Evolutionary conservation across 2,329 filamentous ascomycete species (phyloP).

Genomic region (Cryphonectria naterciae): DNA sequence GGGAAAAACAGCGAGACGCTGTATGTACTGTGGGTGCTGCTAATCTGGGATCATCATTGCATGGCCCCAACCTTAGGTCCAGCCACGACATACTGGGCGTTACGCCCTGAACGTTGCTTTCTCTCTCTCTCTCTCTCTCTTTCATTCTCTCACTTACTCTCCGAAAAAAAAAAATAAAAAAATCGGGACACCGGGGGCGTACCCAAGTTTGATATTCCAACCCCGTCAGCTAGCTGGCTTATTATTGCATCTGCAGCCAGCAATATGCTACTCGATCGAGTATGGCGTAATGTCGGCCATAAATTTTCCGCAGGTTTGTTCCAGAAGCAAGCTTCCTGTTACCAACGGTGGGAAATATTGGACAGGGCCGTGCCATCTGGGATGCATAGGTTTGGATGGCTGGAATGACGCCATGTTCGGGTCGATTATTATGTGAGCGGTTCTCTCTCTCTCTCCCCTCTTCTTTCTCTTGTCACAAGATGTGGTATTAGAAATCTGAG

Average conservation of each 20-base stretch:
- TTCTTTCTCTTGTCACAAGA: background rate
- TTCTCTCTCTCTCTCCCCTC: background rate
- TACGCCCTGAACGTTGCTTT: background rate
- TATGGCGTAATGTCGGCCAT: slow-evolving; percentile 38
- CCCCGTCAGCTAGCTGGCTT: slow-evolving; percentile 41
- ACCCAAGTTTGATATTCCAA: slow-evolving; percentile 15
- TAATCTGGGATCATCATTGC: background rate
- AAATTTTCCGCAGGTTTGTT: background rate
- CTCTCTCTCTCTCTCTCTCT: background rate
- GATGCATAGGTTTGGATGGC: background rate
- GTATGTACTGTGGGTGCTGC: background rate
- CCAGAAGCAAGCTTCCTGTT: background rate
- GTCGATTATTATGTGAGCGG: slow-evolving; percentile 9
- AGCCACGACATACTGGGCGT: background rate
- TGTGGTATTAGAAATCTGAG: background rate
- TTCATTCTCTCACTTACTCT: background rate
- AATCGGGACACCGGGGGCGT: background rate
- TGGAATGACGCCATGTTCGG: slow-evolving; percentile 9
- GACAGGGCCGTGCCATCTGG: background rate
- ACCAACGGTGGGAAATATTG: background rate
- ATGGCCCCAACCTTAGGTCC: background rate
- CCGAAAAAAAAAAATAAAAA: too few species aligned
- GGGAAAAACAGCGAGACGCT: background rate
- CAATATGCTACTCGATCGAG: slow-evolving; percentile 28
- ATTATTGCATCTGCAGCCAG: slow-evolving; percentile 44